These are phyloP conservation scores for Selenicereus undatus DNA, from an alignment of 148 eudicot species.

Conservation along the genomic window DNA sequence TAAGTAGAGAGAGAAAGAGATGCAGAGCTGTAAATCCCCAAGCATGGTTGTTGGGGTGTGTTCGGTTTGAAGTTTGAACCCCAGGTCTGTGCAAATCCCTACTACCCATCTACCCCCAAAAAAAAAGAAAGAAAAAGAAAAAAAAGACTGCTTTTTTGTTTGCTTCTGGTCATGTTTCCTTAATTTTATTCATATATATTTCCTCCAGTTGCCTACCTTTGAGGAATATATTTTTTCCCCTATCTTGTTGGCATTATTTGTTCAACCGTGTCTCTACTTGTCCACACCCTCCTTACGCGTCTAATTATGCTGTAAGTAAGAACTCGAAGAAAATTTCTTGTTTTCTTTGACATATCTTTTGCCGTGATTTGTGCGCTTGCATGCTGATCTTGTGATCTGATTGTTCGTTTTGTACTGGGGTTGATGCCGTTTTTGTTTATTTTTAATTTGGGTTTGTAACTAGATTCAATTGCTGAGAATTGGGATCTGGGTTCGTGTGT, in stretches of 20 bases:
- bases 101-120: background rate
- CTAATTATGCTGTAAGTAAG: constrained; percentile 1
- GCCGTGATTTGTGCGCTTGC: constrained; percentile 15
- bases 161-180: background rate
- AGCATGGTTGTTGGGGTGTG: constrained; percentile 1
- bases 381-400: constrained; percentile 10
- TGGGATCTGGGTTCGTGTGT: constrained; percentile 27
- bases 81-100: constrained; percentile 22
- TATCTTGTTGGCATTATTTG: background rate
- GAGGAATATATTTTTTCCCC: background rate
- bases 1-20: background rate
- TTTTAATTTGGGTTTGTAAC: background rate
- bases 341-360: background rate
- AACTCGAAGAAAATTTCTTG: background rate
- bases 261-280: constrained; percentile 8
- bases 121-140: no score
- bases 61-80: constrained; percentile 12
- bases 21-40: constrained; percentile 23
- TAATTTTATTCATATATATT: background rate
- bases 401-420: background rate
- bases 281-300: constrained; percentile 8
- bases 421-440: background rate
- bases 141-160: constrained; percentile 15
- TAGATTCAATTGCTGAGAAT: constrained; percentile 14
- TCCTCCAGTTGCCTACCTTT: background rate